Conservation (phyloP, 805 yeast genomes). For the Scheffersomyces coipomensis region DNA sequence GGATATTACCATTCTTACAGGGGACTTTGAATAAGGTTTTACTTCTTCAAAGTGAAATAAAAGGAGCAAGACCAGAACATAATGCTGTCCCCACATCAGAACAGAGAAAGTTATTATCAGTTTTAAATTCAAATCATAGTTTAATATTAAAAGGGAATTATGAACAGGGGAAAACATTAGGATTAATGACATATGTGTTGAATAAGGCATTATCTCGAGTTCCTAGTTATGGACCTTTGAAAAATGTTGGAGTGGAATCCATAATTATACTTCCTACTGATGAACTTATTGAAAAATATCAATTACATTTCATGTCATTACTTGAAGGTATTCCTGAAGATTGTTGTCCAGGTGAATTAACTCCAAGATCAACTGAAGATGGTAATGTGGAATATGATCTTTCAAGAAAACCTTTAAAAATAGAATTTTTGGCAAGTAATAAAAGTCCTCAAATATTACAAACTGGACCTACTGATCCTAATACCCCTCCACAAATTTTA, state of each 20-base stretch:
- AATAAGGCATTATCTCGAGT: slow-evolving; percentile 15
- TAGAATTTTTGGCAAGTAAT: slow-evolving; percentile 10
- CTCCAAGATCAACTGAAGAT: not conserved
- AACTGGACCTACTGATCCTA: slow-evolving; percentile 2
- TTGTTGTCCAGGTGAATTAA: slow-evolving; percentile 21
- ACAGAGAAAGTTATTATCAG: slow-evolving; percentile 17
- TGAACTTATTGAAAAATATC: slow-evolving; percentile 16
- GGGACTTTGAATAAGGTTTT: slow-evolving; percentile 13
- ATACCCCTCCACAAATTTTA: slow-evolving; percentile 15
- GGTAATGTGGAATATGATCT: slow-evolving; percentile 7
- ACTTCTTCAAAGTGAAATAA: not conserved
- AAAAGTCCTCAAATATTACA: not conserved
- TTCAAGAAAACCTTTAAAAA: slow-evolving; percentile 14
- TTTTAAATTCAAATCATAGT: slow-evolving; percentile 15
- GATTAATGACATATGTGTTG: slow-evolving; percentile 15
- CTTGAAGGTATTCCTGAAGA: slow-evolving; percentile 15
- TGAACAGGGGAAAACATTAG: slow-evolving; percentile 20
- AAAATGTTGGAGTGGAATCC: slow-evolving; percentile 11
- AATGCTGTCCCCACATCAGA: slow-evolving; percentile 17
- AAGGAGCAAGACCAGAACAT: slow-evolving; percentile 3
- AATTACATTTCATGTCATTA: slow-evolving; percentile 7
- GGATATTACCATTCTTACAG: slow-evolving; percentile 22
- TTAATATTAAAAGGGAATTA: slow-evolving; percentile 11
- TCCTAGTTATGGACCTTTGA: slow-evolving; percentile 14
- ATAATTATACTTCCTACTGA: slow-evolving; percentile 25